Evolutionary conservation across 1,284 basidiomycete genomes (phyloP).

Genomic region (Microbotryomycetes sp.): DNA sequence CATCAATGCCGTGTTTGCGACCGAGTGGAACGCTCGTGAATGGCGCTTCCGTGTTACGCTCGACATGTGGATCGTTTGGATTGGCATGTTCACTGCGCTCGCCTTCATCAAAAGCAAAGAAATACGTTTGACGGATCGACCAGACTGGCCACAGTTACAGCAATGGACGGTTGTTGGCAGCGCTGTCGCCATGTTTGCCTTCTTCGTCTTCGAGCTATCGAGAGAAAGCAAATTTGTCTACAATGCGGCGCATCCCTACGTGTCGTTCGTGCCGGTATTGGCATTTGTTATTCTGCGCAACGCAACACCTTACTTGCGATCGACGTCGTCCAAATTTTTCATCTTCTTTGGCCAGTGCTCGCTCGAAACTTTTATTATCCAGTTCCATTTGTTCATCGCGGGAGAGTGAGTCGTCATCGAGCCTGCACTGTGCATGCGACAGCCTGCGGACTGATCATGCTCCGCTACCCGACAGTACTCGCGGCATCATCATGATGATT

Average conservation of each 20-base stretch:
- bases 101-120: constrained; percentile 69
- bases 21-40: constrained; percentile 74
- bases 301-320: constrained; percentile 61
- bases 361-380: constrained; percentile 53
- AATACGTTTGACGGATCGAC: constrained; percentile 60
- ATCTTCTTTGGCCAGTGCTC: constrained; percentile 62
- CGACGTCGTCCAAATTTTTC: constrained; percentile 61
- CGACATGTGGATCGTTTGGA: constrained; percentile 80
- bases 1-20: constrained; percentile 59
- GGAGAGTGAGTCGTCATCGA: constrained; percentile 52
- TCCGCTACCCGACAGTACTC: constrained; percentile 47
- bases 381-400: constrained; percentile 83
- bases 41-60: constrained; percentile 80
- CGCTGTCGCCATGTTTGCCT: constrained; percentile 59
- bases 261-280: constrained; percentile 71
- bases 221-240: constrained; percentile 74
- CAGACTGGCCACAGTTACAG: constrained; percentile 55
- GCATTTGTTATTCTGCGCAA: constrained; percentile 71
- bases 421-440: neutral
- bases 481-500: constrained; percentile 70
- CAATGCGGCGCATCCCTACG: constrained; percentile 73
- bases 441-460: neutral
- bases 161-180: constrained; percentile 52
- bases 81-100: constrained; percentile 72
- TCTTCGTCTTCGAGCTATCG: constrained; percentile 69